Base-by-base conservation (phyloP, 306 rosid species). In the Ziziphus jujuba region DNA sequence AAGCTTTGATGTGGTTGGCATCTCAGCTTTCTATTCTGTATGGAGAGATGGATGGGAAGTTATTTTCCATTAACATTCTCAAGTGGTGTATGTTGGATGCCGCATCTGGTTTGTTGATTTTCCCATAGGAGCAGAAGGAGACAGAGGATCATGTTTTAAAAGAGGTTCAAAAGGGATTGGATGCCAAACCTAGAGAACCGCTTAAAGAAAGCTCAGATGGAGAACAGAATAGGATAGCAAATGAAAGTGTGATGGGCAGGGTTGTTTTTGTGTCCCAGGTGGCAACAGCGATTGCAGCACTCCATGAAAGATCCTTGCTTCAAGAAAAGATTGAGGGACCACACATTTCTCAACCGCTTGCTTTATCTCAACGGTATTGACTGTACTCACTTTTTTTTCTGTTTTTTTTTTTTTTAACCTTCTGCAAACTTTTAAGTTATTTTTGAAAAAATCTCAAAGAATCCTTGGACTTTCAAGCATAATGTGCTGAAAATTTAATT, bases 241-340 rank as follows among this genome's bases (percentile, higher is more conserved):
- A 44, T 43, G 77, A 2, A 75, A 81, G 59, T 43, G 65, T 60
- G 34, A 65, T 59, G 23, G 13, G 59, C 20, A 77, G 69, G 33
- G 73, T 21, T 24, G 72, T 92, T 61, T 79, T 31, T 44, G 80
- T 82, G 72, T 78, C 90, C 43, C 96, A 90, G 67, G 85, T 93
- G 50, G 87, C 71, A 33, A 92, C 95, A 28, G 91, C 96, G 16
- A 67, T 93, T 65, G 86, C 93, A 3, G 97, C 97, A 5, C 71
- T 93, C 86, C 91, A 83, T 35, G 96, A 93, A 67, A 69, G 97
- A 56, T 81, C 85, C 23, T 67, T 90, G 75, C 71, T 93, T 51
- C 96, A 93, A 82, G 75, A 67, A 43, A 75, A 63, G 72, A 80
- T 88, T 33, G 86, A 77, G 74, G 87, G 84, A 10, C 58, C 77